These are phyloP conservation scores for Neurospora sp. DNA, from an alignment of 495 filamentous ascomycete genomes.

Conservation along the genomic window DNA sequence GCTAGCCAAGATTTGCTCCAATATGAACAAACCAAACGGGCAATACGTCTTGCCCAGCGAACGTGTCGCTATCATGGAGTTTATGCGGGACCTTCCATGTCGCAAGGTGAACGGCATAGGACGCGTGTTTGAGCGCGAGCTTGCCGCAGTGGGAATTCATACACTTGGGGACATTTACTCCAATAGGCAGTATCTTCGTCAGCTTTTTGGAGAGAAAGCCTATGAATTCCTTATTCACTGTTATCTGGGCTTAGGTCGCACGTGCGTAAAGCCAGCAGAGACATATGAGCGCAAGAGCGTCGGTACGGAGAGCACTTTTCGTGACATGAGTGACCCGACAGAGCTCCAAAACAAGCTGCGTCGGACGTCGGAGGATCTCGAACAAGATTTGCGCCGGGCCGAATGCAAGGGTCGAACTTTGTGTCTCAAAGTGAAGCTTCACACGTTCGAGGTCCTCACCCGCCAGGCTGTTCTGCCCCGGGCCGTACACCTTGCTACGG, in stretches of 20 bases:
- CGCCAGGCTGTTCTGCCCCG: constrained; percentile 67
- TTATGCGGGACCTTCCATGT: constrained; percentile 73
- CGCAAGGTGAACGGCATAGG: constrained; percentile 92
- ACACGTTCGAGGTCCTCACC: constrained; percentile 85
- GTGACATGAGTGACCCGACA: constrained; percentile 59
- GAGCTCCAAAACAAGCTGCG: constrained; percentile 70
- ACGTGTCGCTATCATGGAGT: constrained; percentile 62
- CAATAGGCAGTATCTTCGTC: constrained; percentile 57
- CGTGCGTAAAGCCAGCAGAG: constrained; percentile 75
- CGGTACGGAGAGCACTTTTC: constrained; percentile 87
- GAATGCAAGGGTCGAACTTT: constrained; percentile 84
- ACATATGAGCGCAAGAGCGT: constrained; percentile 90
- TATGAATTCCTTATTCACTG: constrained; percentile 77
- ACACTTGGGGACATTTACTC: constrained; percentile 84
- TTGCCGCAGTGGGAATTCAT: constrained; percentile 76
- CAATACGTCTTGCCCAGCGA: constrained; percentile 70
- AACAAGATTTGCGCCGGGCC: constrained; percentile 71
- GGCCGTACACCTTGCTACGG: constrained; percentile 61
- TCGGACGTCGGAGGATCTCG: constrained; percentile 73
- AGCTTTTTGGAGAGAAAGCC: constrained; percentile 84
- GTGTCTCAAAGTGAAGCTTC: constrained; percentile 85
- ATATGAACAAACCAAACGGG: constrained; percentile 93
- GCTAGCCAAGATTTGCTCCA: constrained; percentile 89
- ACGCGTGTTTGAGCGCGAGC: constrained; percentile 86
- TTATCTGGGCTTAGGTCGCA: constrained; percentile 83